These are phyloP conservation scores for Abrus pulchellus DNA, from an alignment of 306 rosid genomes.

Conservation along the genomic window DNA sequence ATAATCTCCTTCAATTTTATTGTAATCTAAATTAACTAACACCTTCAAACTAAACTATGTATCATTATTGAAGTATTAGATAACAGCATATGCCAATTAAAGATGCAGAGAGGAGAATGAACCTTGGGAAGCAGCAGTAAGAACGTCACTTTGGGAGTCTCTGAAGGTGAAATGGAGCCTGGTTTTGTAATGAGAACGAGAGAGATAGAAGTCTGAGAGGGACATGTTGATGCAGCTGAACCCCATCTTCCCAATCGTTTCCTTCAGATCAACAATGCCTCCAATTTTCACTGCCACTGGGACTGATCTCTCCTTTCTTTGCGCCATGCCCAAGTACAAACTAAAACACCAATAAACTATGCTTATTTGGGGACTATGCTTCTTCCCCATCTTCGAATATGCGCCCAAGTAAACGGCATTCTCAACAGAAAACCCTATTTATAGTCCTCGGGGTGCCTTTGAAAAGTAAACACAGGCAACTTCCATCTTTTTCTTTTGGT, in stretches of 20 bases:
- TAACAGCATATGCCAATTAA: too few species aligned
- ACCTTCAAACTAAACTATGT: too few species aligned
- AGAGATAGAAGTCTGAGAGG: constrained; percentile 47
- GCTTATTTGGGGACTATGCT: neutral
- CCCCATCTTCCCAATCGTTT: constrained; percentile 42
- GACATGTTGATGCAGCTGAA: constrained; percentile 53
- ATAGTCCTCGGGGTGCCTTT: too few species aligned
- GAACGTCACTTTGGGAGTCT: constrained; percentile 37
- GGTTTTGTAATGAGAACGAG: constrained; percentile 45
- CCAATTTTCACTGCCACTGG: constrained; percentile 53
- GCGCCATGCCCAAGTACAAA: constrained; percentile 14
- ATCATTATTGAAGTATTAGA: too few species aligned
- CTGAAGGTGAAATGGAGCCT: constrained; percentile 30
- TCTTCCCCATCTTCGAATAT: neutral
- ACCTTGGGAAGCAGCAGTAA: constrained; percentile 55
- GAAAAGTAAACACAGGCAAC: too few species aligned
- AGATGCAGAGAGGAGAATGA: neutral
- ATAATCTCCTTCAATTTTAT: too few species aligned
- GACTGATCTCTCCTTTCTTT: constrained; percentile 1
- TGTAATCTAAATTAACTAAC: too few species aligned
- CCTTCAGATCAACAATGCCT: constrained; percentile 47
- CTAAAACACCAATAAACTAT: neutral
- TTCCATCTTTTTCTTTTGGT: too few species aligned
- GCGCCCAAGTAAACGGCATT: too few species aligned
- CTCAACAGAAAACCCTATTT: too few species aligned